Percentiles rank a stretch among this genome's conserved stretches.
Evolutionary conservation across 2,329 filamentous ascomycete species (phyloP).

Genomic region (Fusarium kyushuense): DNA sequence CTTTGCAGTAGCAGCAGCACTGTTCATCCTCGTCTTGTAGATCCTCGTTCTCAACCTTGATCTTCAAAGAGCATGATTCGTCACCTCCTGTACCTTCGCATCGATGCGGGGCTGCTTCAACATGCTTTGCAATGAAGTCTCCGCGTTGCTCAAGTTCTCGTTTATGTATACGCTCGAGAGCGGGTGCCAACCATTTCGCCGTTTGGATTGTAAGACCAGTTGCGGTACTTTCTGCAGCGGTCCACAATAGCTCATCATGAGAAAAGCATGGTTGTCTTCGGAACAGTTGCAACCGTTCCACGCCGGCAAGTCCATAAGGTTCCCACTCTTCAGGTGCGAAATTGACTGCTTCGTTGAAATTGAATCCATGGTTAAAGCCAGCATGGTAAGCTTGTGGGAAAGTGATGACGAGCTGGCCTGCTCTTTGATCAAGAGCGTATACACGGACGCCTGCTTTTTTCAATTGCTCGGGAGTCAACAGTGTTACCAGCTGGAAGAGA

Average conservation of each 20-base stretch:
- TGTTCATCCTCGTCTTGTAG: conserved; percentile 93
- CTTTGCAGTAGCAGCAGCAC: conserved; percentile 93
- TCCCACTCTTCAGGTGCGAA: conserved; percentile 98
- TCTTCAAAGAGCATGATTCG: conserved; percentile 68
- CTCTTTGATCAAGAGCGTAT: conserved; percentile 94
- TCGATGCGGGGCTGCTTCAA: conserved; percentile 64
- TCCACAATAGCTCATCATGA: conserved; percentile 93
- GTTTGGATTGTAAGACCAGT: conserved; percentile 79
- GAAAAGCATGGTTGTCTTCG: conserved; percentile 95
- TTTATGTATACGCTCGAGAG: conserved; percentile 80
- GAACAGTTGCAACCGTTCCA: conserved; percentile 87
- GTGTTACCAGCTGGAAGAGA: conserved; percentile 95
- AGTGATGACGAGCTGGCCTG: conserved; percentile 95
- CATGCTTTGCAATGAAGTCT: conserved; percentile 75
- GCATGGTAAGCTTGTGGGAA: conserved; percentile 98
- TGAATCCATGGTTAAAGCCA: conserved; percentile 98
- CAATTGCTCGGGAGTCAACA: conserved; percentile 92
- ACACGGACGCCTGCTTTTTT: conserved; percentile 93
- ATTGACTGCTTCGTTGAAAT: conserved; percentile 98
- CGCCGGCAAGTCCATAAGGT: conserved; percentile 86
- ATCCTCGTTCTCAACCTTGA: conserved; percentile 77
- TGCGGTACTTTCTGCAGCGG: conserved; percentile 82
- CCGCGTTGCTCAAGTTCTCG: conserved; percentile 78
- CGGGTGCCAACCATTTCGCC: conserved; percentile 93
- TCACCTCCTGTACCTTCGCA: conserved; percentile 62